Conservation (phyloP, 441 rosid species). For the Arabidopsis hybrid region DNA sequence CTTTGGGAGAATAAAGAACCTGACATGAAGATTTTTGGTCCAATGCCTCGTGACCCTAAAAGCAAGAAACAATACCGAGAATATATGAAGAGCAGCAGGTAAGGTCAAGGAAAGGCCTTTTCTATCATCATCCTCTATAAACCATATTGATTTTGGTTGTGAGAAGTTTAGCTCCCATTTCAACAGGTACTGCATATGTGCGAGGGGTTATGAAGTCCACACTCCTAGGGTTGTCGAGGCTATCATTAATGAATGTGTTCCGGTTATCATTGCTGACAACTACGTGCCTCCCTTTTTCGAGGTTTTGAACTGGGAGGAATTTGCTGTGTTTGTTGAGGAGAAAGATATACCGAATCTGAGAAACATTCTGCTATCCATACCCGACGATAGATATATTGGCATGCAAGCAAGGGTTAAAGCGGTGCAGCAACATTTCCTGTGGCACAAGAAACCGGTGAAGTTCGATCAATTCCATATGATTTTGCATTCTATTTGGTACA, state of each 20-base stretch:
- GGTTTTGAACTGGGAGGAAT: conserved; percentile 78
- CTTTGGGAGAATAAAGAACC: conserved; percentile 78
- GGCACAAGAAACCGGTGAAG: conserved; percentile 44
- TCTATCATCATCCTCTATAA: not conserved
- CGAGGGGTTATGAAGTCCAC: conserved; percentile 90
- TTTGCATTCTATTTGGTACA: conserved; percentile 43
- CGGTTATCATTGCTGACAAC: conserved; percentile 86
- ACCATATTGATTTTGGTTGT: not conserved
- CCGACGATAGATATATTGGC: conserved; percentile 62
- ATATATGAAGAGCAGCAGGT: conserved; percentile 84
- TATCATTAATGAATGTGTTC: conserved; percentile 77
- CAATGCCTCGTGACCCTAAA: conserved; percentile 68
- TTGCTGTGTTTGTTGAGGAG: conserved; percentile 80
- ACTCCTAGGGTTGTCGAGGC: conserved; percentile 90
- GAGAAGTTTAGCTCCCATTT: not conserved
- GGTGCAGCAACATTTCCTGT: conserved; percentile 42
- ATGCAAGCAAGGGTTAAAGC: conserved; percentile 40
- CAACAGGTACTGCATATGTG: conserved; percentile 73
- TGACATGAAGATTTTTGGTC: conserved; percentile 86
- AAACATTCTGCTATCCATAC: conserved; percentile 67
- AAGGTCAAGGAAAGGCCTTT: not conserved
- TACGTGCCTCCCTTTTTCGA: conserved; percentile 92
- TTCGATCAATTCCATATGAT: conserved; percentile 41
- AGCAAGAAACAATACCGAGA: conserved; percentile 72
- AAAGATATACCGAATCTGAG: conserved; percentile 72